Conservation (phyloP, 495 filamentous ascomycete genomes). For the Achaetomiella virescens region DNA sequence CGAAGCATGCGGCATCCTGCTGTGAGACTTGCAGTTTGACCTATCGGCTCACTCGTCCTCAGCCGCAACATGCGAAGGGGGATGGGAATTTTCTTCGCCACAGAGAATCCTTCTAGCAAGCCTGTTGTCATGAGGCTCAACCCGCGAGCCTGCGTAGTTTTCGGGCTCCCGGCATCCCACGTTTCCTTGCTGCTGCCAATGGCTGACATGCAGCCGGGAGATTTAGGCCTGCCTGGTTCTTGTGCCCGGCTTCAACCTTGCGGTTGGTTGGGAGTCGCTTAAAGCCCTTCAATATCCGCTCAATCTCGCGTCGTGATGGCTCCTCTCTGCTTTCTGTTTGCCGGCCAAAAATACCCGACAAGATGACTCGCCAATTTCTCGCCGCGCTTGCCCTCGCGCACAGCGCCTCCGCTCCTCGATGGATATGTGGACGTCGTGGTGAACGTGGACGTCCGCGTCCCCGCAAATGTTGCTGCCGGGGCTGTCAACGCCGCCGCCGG, state of each 20-base stretch:
- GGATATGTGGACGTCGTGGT: conserved; percentile 12
- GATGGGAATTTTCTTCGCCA: neutral
- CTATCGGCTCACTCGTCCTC: neutral
- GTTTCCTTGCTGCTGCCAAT: neutral
- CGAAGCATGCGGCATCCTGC: too few species aligned
- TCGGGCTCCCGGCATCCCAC: too few species aligned
- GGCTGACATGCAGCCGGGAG: too few species aligned
- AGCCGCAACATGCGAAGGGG: neutral
- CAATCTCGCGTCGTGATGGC: neutral
- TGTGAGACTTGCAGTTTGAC: too few species aligned
- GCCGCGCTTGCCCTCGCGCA: conserved; percentile 9
- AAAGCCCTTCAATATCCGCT: neutral
- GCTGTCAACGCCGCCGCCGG: neutral
- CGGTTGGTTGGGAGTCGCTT: neutral
- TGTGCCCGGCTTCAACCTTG: too few species aligned
- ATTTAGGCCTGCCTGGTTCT: too few species aligned
- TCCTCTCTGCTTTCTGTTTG: neutral
- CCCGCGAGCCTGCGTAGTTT: too few species aligned
- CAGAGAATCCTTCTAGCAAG: too few species aligned
- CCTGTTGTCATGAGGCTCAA: too few species aligned
- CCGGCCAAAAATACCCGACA: neutral
- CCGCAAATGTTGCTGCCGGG: neutral
- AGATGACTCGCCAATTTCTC: conserved; percentile 9
- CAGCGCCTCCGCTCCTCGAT: conserved; percentile 11
- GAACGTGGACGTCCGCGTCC: conserved; percentile 1